Conservation (phyloP, 1,284 basidiomycete genomes). For the Ceratobasidium sp. region DNA sequence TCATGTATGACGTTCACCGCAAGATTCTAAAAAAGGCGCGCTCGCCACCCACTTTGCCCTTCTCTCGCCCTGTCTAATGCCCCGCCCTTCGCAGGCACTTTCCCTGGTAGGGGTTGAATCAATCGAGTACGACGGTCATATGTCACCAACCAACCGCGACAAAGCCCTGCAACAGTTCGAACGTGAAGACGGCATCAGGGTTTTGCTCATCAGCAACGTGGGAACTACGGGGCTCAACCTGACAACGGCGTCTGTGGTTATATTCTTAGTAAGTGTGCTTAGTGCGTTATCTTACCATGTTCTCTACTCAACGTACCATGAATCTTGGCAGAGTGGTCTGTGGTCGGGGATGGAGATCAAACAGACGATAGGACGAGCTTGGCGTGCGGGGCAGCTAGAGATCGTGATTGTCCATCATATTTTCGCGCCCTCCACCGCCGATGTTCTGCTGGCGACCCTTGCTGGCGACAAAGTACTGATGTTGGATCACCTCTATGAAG, state of each 20-base stretch:
- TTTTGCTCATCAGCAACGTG: slow-evolving; percentile 35
- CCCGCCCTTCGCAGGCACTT: neutral
- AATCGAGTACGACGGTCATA: slow-evolving; percentile 23
- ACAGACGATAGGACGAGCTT: slow-evolving; percentile 1
- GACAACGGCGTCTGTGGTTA: slow-evolving; percentile 26
- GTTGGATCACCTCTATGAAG: slow-evolving; percentile 16
- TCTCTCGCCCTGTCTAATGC: too few relatives aligned
- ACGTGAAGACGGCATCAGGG: neutral
- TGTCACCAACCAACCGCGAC: neutral
- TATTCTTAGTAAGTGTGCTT: neutral
- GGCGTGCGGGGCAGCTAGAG: slow-evolving; percentile 6
- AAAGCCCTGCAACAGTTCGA: slow-evolving; percentile 18
- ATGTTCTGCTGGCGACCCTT: neutral
- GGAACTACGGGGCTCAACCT: slow-evolving; percentile 27
- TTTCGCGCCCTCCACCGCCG: neutral
- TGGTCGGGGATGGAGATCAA: slow-evolving; percentile 31
- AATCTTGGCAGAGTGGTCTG: slow-evolving; percentile 7
- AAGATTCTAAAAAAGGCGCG: neutral
- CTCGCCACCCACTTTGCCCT: neutral
- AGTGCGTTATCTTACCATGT: neutral
- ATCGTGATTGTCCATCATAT: slow-evolving; percentile 18
- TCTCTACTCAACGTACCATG: neutral
- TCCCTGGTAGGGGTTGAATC: neutral
- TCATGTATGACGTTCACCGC: slow-evolving; percentile 1
- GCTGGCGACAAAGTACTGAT: slow-evolving; percentile 18